phyloP scores from a whole-genome alignment of 208 protist species.

The Acanthamoeba culbertsoni region DNA sequence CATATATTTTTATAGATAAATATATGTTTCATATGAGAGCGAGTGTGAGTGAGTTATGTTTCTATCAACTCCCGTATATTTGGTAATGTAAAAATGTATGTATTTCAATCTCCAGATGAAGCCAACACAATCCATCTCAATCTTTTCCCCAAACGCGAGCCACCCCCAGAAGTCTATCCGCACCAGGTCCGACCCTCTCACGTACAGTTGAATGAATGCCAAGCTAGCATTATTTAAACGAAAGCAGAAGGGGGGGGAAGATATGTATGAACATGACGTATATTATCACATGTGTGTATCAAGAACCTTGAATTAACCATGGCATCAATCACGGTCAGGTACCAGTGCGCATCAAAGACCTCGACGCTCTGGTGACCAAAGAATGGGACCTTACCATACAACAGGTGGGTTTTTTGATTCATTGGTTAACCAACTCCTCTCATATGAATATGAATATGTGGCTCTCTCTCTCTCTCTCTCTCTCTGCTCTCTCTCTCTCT shows the following conservation, averaged over 20 bases:
- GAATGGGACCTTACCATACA: constrained; percentile 62
- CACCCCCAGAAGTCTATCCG: background rate
- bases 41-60: too few relatives aligned
- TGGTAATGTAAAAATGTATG: background rate
- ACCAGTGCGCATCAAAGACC: constrained; percentile 5
- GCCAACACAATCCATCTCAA: constrained; percentile 58
- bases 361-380: background rate
- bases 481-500: background rate
- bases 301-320: too few relatives aligned
- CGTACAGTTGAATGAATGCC: too few relatives aligned
- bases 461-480: background rate
- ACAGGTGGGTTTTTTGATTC: background rate
- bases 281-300: too few relatives aligned
- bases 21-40: too few relatives aligned
- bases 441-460: background rate
- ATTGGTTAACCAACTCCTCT: background rate
- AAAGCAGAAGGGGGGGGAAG: too few relatives aligned
- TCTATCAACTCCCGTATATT: too few relatives aligned
- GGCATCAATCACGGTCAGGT: background rate
- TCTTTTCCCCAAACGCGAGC: background rate
- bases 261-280: too few relatives aligned
- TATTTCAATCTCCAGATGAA: constrained; percentile 33
- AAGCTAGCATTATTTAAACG: too few relatives aligned
- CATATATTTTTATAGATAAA: background rate
- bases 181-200: background rate